Evolutionary conservation across 495 filamentous ascomycete species (phyloP).

Genomic region (Penicillium paxilli): DNA sequence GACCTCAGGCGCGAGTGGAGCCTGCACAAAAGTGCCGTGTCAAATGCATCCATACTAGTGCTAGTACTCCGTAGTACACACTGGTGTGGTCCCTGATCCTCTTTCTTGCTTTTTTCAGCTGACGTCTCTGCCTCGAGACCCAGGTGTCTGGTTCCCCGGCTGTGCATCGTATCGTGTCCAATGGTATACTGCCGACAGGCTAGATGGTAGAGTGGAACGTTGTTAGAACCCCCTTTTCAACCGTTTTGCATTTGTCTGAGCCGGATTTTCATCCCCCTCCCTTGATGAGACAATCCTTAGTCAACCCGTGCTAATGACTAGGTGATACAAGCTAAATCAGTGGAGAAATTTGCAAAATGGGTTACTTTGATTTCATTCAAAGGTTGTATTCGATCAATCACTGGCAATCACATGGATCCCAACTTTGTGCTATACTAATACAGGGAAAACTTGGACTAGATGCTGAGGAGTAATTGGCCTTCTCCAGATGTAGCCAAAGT

Average conservation of each 20-base stretch:
- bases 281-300: background rate
- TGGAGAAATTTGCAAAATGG: background rate
- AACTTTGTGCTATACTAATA: too few species aligned
- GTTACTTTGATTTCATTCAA: background rate
- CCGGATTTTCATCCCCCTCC: background rate
- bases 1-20: conserved; percentile 9
- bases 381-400: too few species aligned
- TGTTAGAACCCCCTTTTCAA: background rate
- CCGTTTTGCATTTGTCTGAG: background rate
- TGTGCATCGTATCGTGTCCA: conserved; percentile 1
- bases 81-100: conserved; percentile 8
- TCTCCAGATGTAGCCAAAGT: too few species aligned
- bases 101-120: conserved; percentile 20
- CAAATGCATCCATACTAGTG: background rate
- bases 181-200: conserved; percentile 2
- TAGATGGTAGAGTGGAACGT: background rate
- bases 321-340: background rate
- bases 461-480: background rate
- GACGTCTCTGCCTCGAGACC: conserved; percentile 25
- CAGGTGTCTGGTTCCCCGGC: conserved; percentile 20
- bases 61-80: too few species aligned
- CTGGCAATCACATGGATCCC: too few species aligned
- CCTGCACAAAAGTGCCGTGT: conserved; percentile 1
- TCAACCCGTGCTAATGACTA: background rate
- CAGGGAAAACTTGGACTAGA: too few species aligned